Conservation (phyloP, 768 basidiomycete species). For the Suillus bovinus region DNA sequence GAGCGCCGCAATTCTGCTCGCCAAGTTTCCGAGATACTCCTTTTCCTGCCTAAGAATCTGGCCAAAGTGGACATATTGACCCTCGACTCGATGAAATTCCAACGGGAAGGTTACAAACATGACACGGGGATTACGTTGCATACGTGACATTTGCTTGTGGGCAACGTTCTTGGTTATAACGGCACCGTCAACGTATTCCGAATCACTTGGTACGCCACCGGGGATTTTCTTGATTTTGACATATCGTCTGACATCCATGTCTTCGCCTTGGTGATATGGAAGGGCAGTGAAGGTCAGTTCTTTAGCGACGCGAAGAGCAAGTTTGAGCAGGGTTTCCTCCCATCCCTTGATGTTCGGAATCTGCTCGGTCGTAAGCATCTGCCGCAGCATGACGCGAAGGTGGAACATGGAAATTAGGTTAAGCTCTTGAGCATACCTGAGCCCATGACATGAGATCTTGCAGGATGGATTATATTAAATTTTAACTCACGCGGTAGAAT, state of each 20-base stretch:
- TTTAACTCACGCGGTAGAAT: constrained; percentile 81
- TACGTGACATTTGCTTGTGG: constrained; percentile 90
- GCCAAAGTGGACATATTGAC: constrained; percentile 91
- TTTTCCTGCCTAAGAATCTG: constrained; percentile 91
- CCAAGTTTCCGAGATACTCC: constrained; percentile 87
- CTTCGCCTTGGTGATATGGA: constrained; percentile 79
- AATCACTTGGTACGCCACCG: constrained; percentile 87
- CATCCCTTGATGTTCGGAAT: constrained; percentile 86
- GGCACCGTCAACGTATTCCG: constrained; percentile 95
- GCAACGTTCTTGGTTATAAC: constrained; percentile 98
- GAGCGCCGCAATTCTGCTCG: constrained; percentile 84
- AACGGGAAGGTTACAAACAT: constrained; percentile 96
- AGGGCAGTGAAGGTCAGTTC: constrained; percentile 77
- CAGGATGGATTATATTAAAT: constrained; percentile 4
- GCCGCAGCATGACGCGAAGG: constrained; percentile 86
- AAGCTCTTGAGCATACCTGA: constrained; percentile 79
- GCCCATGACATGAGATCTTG: constrained; percentile 3
- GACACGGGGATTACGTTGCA: constrained; percentile 82
- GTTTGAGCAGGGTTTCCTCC: constrained; percentile 79
- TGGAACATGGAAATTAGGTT: constrained; percentile 88
- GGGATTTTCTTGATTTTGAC: constrained; percentile 99
- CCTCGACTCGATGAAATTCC: constrained; percentile 90
- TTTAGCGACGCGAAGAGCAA: constrained; percentile 84
- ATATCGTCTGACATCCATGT: constrained; percentile 93
- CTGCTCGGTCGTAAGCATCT: constrained; percentile 81